These are phyloP conservation scores for Dioszegia aurantiaca DNA, from an alignment of 768 basidiomycete species.

Conservation along the genomic window DNA sequence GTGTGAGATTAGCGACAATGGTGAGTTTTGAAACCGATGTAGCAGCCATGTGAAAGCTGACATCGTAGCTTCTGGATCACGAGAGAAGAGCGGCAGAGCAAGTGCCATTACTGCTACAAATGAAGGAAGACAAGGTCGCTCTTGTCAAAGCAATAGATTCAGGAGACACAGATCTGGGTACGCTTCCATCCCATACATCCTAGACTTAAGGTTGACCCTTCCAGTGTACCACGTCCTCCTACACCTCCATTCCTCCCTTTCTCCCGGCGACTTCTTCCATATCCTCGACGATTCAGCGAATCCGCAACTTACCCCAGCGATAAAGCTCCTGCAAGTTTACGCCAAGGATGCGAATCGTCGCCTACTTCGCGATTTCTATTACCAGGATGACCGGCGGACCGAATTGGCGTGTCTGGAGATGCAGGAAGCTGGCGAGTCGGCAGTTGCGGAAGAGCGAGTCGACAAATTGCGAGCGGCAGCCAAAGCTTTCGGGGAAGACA, in stretches of 20 bases:
- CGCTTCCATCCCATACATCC: slow-evolving; percentile 23
- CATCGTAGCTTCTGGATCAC: slow-evolving; percentile 74
- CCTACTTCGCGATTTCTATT: slow-evolving; percentile 93
- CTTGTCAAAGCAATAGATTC: slow-evolving; percentile 86
- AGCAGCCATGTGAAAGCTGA: slow-evolving; percentile 2
- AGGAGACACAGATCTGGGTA: slow-evolving; percentile 91
- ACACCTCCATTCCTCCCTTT: slow-evolving; percentile 74
- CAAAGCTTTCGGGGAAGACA: slow-evolving; percentile 93
- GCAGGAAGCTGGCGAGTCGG: slow-evolving; percentile 70
- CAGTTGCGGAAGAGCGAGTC: slow-evolving; percentile 67
- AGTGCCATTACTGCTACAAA: slow-evolving; percentile 83
- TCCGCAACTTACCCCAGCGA: slow-evolving; percentile 67
- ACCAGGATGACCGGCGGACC: slow-evolving; percentile 90
- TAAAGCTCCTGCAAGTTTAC: slow-evolving; percentile 79
- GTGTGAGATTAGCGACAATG: slow-evolving; percentile 77
- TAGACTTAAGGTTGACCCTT: not conserved
- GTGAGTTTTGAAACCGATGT: slow-evolving; percentile 53
- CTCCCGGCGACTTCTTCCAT: slow-evolving; percentile 88
- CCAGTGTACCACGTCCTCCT: slow-evolving; percentile 90
- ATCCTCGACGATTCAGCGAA: slow-evolving; percentile 84
- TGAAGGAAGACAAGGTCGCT: slow-evolving; percentile 91
- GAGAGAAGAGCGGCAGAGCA: slow-evolving; percentile 85
- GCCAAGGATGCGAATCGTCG: slow-evolving; percentile 84
- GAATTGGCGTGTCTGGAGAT: slow-evolving; percentile 87
- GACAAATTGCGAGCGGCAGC: slow-evolving; percentile 74